phyloP scores from a whole-genome alignment of 352 stramenopile species.

The Phytophthora sojae region DNA sequence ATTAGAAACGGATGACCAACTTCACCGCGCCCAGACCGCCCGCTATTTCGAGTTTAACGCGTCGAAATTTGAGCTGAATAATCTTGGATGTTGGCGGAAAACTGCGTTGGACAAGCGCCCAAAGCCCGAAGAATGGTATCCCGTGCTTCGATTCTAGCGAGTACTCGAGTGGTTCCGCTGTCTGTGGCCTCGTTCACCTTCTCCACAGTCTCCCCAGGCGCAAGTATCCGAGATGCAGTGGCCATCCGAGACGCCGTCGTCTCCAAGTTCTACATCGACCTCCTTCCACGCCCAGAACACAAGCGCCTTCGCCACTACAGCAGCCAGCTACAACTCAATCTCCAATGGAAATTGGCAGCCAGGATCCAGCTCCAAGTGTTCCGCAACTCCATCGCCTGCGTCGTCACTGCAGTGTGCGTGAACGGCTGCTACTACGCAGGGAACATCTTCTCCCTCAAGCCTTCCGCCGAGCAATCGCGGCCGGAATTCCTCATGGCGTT shows the following conservation, averaged over 20 bases:
- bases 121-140: conserved; percentile 4
- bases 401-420: conserved; percentile 11
- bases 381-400: conserved; percentile 25
- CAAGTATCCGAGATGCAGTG: not conserved
- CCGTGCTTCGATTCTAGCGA: conserved; percentile 8
- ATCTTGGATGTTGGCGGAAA: no score
- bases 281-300: conserved; percentile 3
- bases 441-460: conserved; percentile 33
- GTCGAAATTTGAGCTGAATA: not conserved
- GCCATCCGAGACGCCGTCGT: not conserved
- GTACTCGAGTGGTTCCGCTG: conserved; percentile 22
- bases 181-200: conserved; percentile 10
- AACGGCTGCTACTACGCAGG: conserved; percentile 30
- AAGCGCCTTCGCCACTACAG: conserved; percentile 14
- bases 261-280: conserved; percentile 9
- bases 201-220: conserved; percentile 2
- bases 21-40: not conserved
- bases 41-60: not conserved
- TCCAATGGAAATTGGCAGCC: conserved; percentile 27
- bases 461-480: conserved; percentile 21
- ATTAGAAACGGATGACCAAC: not conserved
- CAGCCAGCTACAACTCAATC: conserved; percentile 23
- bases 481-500: conserved; percentile 31
- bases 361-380: conserved; percentile 29
- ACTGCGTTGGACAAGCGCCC: not conserved